phyloP scores from a whole-genome alignment of 306 rosid genomes.

The Sindora glabra region DNA sequence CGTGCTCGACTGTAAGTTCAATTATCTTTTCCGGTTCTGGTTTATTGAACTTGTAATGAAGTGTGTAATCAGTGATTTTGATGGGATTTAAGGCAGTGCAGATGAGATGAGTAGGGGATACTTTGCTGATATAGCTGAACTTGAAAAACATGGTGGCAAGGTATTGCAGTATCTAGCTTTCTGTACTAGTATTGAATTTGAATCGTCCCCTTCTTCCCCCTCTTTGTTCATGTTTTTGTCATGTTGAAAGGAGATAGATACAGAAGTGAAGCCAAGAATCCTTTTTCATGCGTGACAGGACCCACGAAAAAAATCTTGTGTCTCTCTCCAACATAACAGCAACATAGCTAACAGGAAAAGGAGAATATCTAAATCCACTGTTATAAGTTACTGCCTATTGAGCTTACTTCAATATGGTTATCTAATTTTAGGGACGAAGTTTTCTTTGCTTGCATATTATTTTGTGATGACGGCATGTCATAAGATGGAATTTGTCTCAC shows the following conservation, averaged over 20 bases:
- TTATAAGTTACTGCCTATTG: too few species aligned
- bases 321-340: too few species aligned
- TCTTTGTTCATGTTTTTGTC: too few species aligned
- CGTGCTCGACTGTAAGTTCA: conserved; percentile 82
- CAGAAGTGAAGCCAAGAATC: too few species aligned
- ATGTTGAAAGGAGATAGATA: too few species aligned
- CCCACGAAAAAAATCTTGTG: too few species aligned
- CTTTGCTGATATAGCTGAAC: conserved; percentile 72
- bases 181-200: too few species aligned
- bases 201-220: too few species aligned
- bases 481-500: not conserved
- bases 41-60: not conserved
- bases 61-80: conserved; percentile 15
- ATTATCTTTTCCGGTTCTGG: not conserved
- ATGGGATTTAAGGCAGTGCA: conserved; percentile 48
- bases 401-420: not conserved
- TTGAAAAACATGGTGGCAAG: conserved; percentile 82
- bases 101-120: conserved; percentile 90
- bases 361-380: too few species aligned
- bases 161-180: conserved; percentile 27
- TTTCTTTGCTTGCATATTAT: not conserved
- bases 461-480: not conserved
- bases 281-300: too few species aligned
- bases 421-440: not conserved
- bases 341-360: too few species aligned